Conservation (phyloP, 2,329 filamentous ascomycete genomes). For the Mycogone perniciosa region DNA sequence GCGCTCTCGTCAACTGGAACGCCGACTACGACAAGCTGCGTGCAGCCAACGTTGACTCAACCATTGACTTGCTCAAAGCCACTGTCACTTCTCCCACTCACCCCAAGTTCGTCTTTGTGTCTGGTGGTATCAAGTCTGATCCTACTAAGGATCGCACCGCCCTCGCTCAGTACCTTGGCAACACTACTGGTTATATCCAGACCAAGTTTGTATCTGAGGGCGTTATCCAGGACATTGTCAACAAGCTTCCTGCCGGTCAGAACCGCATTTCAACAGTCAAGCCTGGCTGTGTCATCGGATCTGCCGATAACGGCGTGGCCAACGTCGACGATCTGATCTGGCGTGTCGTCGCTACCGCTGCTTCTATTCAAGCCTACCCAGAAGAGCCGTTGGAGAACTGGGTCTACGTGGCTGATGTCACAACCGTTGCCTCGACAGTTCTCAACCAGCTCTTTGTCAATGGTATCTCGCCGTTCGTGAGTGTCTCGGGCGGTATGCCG, state of each 20-base stretch:
- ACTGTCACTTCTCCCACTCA: constrained; percentile 10
- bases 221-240: constrained; percentile 13
- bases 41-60: constrained; percentile 59
- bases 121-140: constrained; percentile 16
- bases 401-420: constrained; percentile 15
- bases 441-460: constrained; percentile 10
- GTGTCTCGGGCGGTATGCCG: constrained; percentile 14
- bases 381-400: constrained; percentile 9
- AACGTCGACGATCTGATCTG: constrained; percentile 22
- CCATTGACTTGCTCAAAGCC: constrained; percentile 15
- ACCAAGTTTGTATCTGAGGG: constrained; percentile 21
- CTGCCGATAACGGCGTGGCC: constrained; percentile 15
- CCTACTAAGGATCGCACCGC: not conserved
- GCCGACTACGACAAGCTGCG: constrained; percentile 66
- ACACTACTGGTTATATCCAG: constrained; percentile 17
- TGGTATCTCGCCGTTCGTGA: constrained; percentile 7
- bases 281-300: constrained; percentile 21
- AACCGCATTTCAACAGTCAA: constrained; percentile 17
- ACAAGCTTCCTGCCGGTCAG: constrained; percentile 2
- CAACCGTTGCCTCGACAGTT: constrained; percentile 13
- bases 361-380: constrained; percentile 12
- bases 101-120: constrained; percentile 20
- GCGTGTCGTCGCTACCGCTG: constrained; percentile 15
- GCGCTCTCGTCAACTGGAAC: constrained; percentile 75
- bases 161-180: constrained; percentile 3